Percentiles rank a stretch among this genome's conserved stretches.
These are phyloP conservation scores for Staphylotrichum tortipilum DNA, from an alignment of 495 filamentous ascomycete genomes.

Conservation along the genomic window DNA sequence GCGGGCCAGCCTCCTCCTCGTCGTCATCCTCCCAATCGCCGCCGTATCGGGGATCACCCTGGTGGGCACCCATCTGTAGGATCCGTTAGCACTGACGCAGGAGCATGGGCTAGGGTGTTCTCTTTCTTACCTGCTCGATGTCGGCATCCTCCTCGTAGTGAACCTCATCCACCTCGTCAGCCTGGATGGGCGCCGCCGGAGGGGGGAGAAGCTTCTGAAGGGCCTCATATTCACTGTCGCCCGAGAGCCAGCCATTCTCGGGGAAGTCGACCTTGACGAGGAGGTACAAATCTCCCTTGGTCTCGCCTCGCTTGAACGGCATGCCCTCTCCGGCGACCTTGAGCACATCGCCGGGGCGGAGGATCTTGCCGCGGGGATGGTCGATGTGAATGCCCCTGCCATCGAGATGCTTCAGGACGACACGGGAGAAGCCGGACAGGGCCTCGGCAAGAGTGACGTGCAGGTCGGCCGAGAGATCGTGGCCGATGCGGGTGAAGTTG, in stretches of 20 bases:
- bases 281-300: conserved; percentile 80
- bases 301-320: conserved; percentile 78
- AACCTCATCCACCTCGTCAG: conserved; percentile 76
- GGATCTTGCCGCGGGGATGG: conserved; percentile 63
- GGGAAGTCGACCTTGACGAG: conserved; percentile 84
- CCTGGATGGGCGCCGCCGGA: conserved; percentile 48
- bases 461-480: conserved; percentile 73
- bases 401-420: conserved; percentile 88
- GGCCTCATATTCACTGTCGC: conserved; percentile 54
- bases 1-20: conserved; percentile 53
- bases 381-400: conserved; percentile 79
- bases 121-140: conserved; percentile 67
- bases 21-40: conserved; percentile 79
- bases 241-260: conserved; percentile 69
- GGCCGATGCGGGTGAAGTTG: conserved; percentile 68
- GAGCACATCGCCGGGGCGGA: conserved; percentile 73
- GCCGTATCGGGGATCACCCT: conserved; percentile 56
- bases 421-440: conserved; percentile 78
- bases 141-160: conserved; percentile 71
- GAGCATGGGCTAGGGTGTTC: no score
- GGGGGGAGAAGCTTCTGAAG: conserved; percentile 67
- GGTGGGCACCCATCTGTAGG: conserved; percentile 52
- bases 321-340: conserved; percentile 87
- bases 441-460: conserved; percentile 76
- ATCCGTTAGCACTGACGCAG: conserved; percentile 11